Percentiles rank a stretch among this genome's conserved stretches.
phyloP scores from a whole-genome alignment of 2,329 filamentous ascomycete genomes.

The Plectosphaerella plurivora region DNA sequence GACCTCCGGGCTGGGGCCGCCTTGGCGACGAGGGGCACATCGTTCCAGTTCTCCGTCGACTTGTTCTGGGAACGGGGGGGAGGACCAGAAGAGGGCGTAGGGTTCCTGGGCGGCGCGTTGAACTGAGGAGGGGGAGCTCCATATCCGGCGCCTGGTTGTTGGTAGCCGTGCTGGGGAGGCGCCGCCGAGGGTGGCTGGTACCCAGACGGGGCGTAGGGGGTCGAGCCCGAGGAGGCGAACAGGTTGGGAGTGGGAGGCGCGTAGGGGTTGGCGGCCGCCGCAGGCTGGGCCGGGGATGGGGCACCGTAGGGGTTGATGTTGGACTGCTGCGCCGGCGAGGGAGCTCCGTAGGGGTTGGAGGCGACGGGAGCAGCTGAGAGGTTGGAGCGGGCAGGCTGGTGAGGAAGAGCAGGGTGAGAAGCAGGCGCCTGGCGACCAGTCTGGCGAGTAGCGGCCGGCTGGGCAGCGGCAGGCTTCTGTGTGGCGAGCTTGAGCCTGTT shows the following conservation, averaged over 20 bases:
- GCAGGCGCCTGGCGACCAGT: conserved; percentile 11
- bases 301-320: conserved; percentile 27
- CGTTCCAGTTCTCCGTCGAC: conserved; percentile 85
- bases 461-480: conserved; percentile 42
- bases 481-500: conserved; percentile 83
- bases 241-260: conserved; percentile 24
- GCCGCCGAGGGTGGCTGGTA: conserved; percentile 52
- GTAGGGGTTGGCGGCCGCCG: conserved; percentile 15
- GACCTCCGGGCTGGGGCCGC: conserved; percentile 64
- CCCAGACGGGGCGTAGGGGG: conserved; percentile 28
- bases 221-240: conserved; percentile 11
- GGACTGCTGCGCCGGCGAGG: conserved; percentile 24
- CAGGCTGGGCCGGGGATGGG: conserved; percentile 15
- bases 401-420: conserved; percentile 16
- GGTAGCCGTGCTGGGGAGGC: conserved; percentile 30
- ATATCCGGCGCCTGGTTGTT: conserved; percentile 23
- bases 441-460: conserved; percentile 23
- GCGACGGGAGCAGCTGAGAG: conserved; percentile 3
- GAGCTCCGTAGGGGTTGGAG: conserved; percentile 17
- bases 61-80: conserved; percentile 66
- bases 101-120: conserved; percentile 47
- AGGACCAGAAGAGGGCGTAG: conserved; percentile 57
- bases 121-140: conserved; percentile 23
- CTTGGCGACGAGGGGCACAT: conserved; percentile 82
- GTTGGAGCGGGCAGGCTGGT: conserved; percentile 1